These are phyloP conservation scores for Stygiomarasmius scandens DNA, from an alignment of 1,284 basidiomycete genomes.

Conservation along the genomic window DNA sequence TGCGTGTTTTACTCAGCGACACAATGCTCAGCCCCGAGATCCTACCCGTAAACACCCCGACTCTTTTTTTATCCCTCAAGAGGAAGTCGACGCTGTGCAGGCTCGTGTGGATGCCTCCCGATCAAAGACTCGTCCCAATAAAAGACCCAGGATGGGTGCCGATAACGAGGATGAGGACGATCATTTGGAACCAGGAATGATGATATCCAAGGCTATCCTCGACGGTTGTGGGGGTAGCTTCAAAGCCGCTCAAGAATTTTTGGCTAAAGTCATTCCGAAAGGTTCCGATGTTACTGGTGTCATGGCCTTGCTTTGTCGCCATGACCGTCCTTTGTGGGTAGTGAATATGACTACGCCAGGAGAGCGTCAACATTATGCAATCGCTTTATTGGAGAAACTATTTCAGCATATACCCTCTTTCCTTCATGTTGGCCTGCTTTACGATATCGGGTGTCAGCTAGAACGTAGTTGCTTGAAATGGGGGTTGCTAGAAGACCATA, in stretches of 20 bases:
- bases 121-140: neutral
- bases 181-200: no score
- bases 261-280: conserved; percentile 2
- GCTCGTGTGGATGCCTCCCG: neutral
- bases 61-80: conserved; percentile 10
- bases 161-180: no score
- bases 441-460: conserved; percentile 26
- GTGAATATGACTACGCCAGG: conserved; percentile 23
- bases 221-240: conserved; percentile 19
- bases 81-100: neutral
- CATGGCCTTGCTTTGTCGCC: conserved; percentile 5
- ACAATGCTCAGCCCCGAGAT: conserved; percentile 9
- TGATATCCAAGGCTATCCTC: no score
- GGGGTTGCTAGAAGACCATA: conserved; percentile 19
- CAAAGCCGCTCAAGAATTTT: conserved; percentile 33
- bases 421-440: conserved; percentile 20
- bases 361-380: conserved; percentile 22
- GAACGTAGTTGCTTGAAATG: conserved; percentile 16
- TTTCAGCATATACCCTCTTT: conserved; percentile 18
- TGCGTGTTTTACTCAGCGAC: conserved; percentile 20
- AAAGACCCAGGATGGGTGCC: neutral
- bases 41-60: conserved; percentile 1
- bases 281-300: conserved; percentile 3
- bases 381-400: conserved; percentile 20
- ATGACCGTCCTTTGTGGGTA: conserved; percentile 18